phyloP scores from a whole-genome alignment of 2,329 filamentous ascomycete species.

The Colletotrichum lindemuthianum region DNA sequence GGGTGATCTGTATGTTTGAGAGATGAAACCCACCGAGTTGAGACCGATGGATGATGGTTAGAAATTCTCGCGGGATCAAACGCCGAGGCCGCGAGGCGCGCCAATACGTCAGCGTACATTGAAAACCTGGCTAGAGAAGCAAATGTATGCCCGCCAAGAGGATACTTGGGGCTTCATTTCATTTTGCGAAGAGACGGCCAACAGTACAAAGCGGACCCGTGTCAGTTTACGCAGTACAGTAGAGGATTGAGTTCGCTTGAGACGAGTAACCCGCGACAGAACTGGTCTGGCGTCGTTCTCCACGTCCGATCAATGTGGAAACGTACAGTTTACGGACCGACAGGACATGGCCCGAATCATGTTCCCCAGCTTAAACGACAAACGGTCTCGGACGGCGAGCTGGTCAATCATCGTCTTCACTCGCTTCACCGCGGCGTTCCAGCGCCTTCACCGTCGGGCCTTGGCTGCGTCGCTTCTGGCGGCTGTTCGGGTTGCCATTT shows the following conservation, averaged over 20 bases:
- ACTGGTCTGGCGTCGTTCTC: no score
- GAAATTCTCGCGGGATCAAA: background rate
- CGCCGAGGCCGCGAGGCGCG: background rate
- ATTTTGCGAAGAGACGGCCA: background rate
- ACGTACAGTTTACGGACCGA: no score
- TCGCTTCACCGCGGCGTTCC: background rate
- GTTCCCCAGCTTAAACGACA: background rate
- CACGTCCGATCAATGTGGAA: no score
- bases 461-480: constrained; percentile 6
- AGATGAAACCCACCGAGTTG: no score
- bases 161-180: constrained; percentile 21
- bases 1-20: no score
- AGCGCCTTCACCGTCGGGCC: constrained; percentile 19
- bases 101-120: constrained; percentile 26
- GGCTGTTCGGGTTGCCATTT: constrained; percentile 22
- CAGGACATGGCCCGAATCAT: constrained; percentile 2
- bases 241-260: background rate
- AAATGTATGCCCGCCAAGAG: constrained; percentile 18
- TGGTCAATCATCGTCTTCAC: background rate
- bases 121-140: constrained; percentile 1
- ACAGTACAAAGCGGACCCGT: constrained; percentile 18
- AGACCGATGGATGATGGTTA: background rate
- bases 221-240: constrained; percentile 15
- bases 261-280: no score
- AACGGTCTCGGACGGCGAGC: no score